phyloP scores from a whole-genome alignment of 176 grass and related monocot genomes.

The Carex scoparia region DNA sequence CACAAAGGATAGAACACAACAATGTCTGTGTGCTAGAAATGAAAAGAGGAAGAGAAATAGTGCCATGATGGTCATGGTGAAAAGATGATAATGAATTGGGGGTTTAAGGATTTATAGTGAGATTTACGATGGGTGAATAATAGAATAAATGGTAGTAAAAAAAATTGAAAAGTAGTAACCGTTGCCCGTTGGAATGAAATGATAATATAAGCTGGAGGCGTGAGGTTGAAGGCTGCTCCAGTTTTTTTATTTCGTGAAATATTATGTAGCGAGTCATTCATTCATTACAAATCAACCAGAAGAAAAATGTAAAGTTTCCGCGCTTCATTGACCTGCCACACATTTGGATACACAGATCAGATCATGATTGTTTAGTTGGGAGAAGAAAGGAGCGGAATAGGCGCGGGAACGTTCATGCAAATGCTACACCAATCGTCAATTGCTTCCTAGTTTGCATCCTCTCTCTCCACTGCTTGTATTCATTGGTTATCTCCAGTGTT shows the following conservation, averaged over 20 bases:
- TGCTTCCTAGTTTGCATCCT: not conserved
- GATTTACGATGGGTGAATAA: not conserved
- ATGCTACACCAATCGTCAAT: not conserved
- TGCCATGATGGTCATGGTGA: conserved; percentile 3
- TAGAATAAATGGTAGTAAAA: not conserved
- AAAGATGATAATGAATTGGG: not conserved
- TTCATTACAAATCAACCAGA: not conserved
- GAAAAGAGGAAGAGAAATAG: conserved; percentile 22
- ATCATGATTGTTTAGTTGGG: not conserved
- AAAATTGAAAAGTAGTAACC: conserved; percentile 13
- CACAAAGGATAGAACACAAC: not conserved
- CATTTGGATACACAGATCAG: not conserved
- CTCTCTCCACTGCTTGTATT: not conserved
- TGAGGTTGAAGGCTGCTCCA: conserved; percentile 9
- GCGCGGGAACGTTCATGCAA: conserved; percentile 24
- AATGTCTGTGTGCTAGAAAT: conserved; percentile 5
- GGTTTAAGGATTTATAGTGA: conserved; percentile 20
- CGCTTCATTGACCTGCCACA: not conserved
- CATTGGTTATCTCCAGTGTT: not conserved
- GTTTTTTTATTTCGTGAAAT: not conserved
- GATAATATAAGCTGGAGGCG: not conserved
- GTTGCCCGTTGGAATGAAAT: conserved; percentile 1
- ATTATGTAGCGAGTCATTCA: not conserved
- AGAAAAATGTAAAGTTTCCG: not conserved
- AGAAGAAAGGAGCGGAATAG: conserved; percentile 6